A percentile compares a stretch with the other conserved stretches of the same genome.
These are phyloP conservation scores for Amanita rimosa DNA, from an alignment of 768 basidiomycete genomes.

Conservation along the genomic window DNA sequence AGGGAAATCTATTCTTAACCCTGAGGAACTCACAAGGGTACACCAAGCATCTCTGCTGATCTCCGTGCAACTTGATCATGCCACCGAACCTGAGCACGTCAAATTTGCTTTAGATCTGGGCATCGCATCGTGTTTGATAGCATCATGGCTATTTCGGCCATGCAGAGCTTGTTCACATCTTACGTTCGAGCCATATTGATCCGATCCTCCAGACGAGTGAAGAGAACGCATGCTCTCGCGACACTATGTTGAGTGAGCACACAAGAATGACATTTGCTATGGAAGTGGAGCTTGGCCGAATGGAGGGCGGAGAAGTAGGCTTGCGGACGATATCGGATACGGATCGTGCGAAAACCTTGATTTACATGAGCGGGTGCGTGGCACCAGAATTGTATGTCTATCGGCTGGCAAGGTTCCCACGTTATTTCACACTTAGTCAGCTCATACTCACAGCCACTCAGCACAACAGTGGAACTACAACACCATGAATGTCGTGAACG, in stretches of 20 bases:
- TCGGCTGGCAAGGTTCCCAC: too few species aligned
- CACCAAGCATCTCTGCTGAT: slow-evolving; percentile 36
- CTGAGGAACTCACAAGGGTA: slow-evolving; percentile 15
- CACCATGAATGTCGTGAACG: too few species aligned
- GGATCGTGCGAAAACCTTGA: slow-evolving; percentile 27
- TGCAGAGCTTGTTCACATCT: slow-evolving; percentile 21
- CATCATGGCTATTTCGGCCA: slow-evolving; percentile 41
- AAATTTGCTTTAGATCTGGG: slow-evolving; percentile 33
- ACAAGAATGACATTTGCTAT: slow-evolving; percentile 27
- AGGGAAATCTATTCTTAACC: not conserved
- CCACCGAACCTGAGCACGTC: slow-evolving; percentile 32
- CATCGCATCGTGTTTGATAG: slow-evolving; percentile 35
- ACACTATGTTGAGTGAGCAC: slow-evolving; percentile 32
- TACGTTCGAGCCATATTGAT: not conserved
- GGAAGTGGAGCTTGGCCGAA: slow-evolving; percentile 35
- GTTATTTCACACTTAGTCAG: too few species aligned
- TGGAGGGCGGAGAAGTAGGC: slow-evolving; percentile 40
- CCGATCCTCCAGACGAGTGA: slow-evolving; percentile 27
- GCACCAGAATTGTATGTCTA: too few species aligned
- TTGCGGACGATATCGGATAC: slow-evolving; percentile 35
- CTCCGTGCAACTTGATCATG: slow-evolving; percentile 37
- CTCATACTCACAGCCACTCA: too few species aligned
- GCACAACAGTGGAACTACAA: too few species aligned
- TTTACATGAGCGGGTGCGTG: slow-evolving; percentile 32
- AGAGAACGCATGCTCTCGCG: slow-evolving; percentile 31